These are phyloP conservation scores for Pseudopithomyces maydicus DNA, from an alignment of 2,329 filamentous ascomycete species.

Conservation along the genomic window DNA sequence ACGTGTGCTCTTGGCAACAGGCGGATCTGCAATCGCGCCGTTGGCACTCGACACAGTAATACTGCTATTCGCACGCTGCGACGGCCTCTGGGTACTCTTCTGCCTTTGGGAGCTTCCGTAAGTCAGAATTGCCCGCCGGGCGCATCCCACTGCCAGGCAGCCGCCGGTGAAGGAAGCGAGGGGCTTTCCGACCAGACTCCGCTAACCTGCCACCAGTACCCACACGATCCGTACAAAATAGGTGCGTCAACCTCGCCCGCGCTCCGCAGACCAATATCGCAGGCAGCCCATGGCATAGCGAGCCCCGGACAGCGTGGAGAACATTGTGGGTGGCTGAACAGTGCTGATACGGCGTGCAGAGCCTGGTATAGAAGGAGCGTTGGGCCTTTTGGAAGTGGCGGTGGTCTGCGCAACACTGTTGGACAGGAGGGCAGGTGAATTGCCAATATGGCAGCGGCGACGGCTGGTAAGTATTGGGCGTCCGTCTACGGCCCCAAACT, in stretches of 20 bases:
- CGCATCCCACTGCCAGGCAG: slow-evolving; percentile 29
- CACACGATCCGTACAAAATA: slow-evolving; percentile 34
- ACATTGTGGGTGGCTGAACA: slow-evolving; percentile 9
- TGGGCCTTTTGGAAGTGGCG: slow-evolving; percentile 12
- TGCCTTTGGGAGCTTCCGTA: slow-evolving; percentile 16
- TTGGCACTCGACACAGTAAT: slow-evolving; percentile 29
- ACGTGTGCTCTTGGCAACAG: slow-evolving; percentile 42
- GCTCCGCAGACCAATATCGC: slow-evolving; percentile 12
- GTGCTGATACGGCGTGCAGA: slow-evolving; percentile 17
- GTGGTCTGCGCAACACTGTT: slow-evolving; percentile 16
- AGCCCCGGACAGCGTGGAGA: slow-evolving; percentile 1
- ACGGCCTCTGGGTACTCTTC: slow-evolving; percentile 10
- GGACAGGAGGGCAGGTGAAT: slow-evolving; percentile 27
- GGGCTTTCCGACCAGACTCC: slow-evolving; percentile 30
- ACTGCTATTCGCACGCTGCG: slow-evolving; percentile 18
- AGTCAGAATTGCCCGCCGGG: slow-evolving; percentile 11
- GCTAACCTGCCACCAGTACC: slow-evolving; percentile 41
- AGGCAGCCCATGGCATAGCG: background rate
- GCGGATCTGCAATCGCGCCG: slow-evolving; percentile 39
- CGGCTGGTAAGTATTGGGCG: slow-evolving; percentile 45
- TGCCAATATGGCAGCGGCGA: slow-evolving; percentile 47
- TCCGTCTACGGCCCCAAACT: slow-evolving; percentile 25
- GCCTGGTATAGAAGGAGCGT: slow-evolving; percentile 7
- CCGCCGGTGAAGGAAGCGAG: slow-evolving; percentile 28
- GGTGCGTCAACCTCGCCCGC: slow-evolving; percentile 31